Evolutionary conservation across 1,284 basidiomycete species (phyloP).

Genomic region (Cutaneotrichosporon arboriforme): DNA sequence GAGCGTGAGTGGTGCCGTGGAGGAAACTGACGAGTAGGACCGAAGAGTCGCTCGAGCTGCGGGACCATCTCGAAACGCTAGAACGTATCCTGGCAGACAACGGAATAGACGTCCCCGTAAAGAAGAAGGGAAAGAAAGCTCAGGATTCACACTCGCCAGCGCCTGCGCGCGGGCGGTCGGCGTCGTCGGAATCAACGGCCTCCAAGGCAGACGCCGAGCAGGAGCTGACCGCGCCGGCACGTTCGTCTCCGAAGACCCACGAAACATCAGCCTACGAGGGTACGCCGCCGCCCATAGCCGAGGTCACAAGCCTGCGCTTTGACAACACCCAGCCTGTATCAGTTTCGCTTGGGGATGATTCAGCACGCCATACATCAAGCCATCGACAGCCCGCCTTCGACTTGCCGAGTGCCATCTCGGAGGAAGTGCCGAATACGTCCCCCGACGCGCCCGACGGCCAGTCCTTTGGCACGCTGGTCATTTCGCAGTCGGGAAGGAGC

Average conservation of each 20-base stretch:
- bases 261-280: too few species aligned
- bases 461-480: conserved; percentile 28
- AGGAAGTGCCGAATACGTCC: too few species aligned
- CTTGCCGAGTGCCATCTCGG: too few species aligned
- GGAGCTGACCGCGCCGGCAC: too few species aligned
- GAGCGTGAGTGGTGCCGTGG: conserved; percentile 11
- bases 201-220: too few species aligned
- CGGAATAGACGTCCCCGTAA: conserved; percentile 13
- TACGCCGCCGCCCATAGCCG: neutral
- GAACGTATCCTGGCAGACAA: conserved; percentile 19
- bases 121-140: neutral
- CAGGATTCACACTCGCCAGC: neutral
- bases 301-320: neutral
- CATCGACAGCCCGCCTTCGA: too few species aligned
- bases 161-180: neutral
- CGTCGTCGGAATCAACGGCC: neutral
- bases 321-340: too few species aligned
- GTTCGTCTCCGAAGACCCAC: too few species aligned
- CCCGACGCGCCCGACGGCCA: conserved; percentile 19
- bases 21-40: conserved; percentile 7
- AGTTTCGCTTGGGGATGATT: too few species aligned
- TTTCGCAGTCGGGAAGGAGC: conserved; percentile 23
- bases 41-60: conserved; percentile 11
- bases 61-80: conserved; percentile 19
- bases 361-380: too few species aligned